phyloP scores from a whole-genome alignment of 148 eudicot species.

The Arbutus unedo region DNA sequence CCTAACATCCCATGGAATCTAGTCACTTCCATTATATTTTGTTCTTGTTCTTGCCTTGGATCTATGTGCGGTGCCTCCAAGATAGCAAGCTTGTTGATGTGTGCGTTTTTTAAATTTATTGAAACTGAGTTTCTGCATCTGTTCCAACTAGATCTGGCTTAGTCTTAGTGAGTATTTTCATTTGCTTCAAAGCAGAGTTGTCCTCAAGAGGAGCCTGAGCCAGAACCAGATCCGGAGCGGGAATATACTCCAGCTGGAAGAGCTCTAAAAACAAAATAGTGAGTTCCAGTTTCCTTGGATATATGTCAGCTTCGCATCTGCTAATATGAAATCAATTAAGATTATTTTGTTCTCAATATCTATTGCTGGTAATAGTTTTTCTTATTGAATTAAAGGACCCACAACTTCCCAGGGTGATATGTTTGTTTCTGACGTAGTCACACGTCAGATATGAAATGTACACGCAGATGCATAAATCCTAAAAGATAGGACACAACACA shows the following conservation, averaged over 20 bases:
- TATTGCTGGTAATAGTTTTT: background rate
- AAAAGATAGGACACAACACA: background rate
- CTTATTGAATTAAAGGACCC: background rate
- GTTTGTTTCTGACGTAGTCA: background rate
- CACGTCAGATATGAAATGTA: background rate
- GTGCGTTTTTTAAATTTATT: background rate
- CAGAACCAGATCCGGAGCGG: constrained; percentile 68
- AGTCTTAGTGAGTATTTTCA: background rate
- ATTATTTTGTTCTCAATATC: background rate
- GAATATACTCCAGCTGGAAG: constrained; percentile 83
- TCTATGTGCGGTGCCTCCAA: background rate
- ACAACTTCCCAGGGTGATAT: background rate
- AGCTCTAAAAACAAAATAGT: constrained; percentile 83
- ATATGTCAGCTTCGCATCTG: background rate
- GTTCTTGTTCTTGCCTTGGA: background rate
- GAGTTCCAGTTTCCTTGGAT: constrained; percentile 32
- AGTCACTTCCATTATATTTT: background rate
- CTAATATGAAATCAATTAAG: background rate
- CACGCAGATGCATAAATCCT: background rate
- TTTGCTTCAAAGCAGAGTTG: constrained; percentile 42
- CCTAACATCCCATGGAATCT: background rate
- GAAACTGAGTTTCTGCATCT: background rate
- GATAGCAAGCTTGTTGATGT: background rate
- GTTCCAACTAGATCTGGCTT: constrained; percentile 2
- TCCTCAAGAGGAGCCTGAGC: constrained; percentile 66